Conservation (phyloP, 2,329 filamentous ascomycete species). For the Aspergillus terreus region DNA sequence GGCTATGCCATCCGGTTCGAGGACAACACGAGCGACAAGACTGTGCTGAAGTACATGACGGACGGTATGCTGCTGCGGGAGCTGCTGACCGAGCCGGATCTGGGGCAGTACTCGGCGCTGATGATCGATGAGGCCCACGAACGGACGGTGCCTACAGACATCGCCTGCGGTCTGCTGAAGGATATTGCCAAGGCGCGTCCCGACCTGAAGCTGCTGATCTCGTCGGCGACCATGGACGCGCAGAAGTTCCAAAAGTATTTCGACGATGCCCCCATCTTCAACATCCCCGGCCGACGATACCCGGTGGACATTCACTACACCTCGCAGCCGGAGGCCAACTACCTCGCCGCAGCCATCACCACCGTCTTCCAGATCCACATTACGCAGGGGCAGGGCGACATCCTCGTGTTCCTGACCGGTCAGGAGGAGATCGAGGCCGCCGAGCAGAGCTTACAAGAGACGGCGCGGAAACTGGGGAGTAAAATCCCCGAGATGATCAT, state of each 20-base stretch:
- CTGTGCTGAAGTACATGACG: slow-evolving; percentile 91
- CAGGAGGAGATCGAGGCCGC: slow-evolving; percentile 94
- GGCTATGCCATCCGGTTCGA: slow-evolving; percentile 96
- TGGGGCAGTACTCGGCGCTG: slow-evolving; percentile 76
- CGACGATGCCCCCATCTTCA: slow-evolving; percentile 88
- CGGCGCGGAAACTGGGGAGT: slow-evolving; percentile 77
- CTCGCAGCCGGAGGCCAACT: slow-evolving; percentile 87
- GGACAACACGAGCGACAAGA: slow-evolving; percentile 86
- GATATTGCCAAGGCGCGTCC: slow-evolving; percentile 79
- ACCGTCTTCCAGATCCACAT: slow-evolving; percentile 95
- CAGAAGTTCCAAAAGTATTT: slow-evolving; percentile 91
- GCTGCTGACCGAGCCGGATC: slow-evolving; percentile 81
- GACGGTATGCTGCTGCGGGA: slow-evolving; percentile 92
- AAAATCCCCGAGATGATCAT: slow-evolving; percentile 84
- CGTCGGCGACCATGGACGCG: slow-evolving; percentile 90
- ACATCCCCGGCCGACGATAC: slow-evolving; percentile 84
- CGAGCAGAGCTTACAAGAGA: slow-evolving; percentile 79
- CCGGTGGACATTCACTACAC: slow-evolving; percentile 92
- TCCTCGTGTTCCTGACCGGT: slow-evolving; percentile 90
- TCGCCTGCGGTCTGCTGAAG: slow-evolving; percentile 81
- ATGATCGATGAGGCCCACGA: slow-evolving; percentile 99
- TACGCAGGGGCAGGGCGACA: slow-evolving; percentile 78
- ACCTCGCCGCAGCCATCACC: slow-evolving; percentile 83
- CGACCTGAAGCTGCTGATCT: slow-evolving; percentile 86
- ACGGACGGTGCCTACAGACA: slow-evolving; percentile 84